phyloP scores from a whole-genome alignment of 495 filamentous ascomycete species.

The Podospora appendiculata region DNA sequence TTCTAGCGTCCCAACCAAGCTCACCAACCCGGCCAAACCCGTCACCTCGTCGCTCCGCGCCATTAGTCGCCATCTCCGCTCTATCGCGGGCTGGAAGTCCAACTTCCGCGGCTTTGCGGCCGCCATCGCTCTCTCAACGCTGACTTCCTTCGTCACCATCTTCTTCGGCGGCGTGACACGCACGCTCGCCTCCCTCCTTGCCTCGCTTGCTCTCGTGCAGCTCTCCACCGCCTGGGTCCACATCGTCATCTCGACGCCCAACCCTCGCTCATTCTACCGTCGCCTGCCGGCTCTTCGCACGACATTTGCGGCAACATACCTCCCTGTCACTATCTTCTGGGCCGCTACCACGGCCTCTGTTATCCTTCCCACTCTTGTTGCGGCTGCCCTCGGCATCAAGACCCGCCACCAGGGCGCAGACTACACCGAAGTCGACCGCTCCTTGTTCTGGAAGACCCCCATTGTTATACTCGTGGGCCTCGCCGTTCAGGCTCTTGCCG shows the following conservation, averaged over 20 bases:
- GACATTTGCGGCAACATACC: constrained; percentile 34
- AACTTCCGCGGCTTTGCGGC: constrained; percentile 33
- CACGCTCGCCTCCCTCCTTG: constrained; percentile 24
- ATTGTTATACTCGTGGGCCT: constrained; percentile 20
- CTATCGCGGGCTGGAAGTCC: constrained; percentile 28
- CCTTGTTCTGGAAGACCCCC: constrained; percentile 25
- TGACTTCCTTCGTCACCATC: constrained; percentile 7
- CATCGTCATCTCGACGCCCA: constrained; percentile 35
- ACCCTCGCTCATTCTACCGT: constrained; percentile 28
- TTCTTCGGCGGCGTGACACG: constrained; percentile 13
- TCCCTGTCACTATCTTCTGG: constrained; percentile 29
- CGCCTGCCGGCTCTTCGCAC: constrained; percentile 37
- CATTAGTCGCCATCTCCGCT: constrained; percentile 29
- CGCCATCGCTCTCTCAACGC: constrained; percentile 12
- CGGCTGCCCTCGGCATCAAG: constrained; percentile 20
- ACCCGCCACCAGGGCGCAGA: constrained; percentile 9
- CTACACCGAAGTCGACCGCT: constrained; percentile 7
- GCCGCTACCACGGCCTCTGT: constrained; percentile 17
- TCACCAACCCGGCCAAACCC: constrained; percentile 10
- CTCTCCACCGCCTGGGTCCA: constrained; percentile 36
- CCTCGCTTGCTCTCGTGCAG: constrained; percentile 27
- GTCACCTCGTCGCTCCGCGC: constrained; percentile 37
- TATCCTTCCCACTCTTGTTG: constrained; percentile 19
- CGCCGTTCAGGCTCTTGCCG: constrained; percentile 21
- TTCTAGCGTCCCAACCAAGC: background rate